These are phyloP conservation scores for Digitaria exilis DNA, from an alignment of 202 grass and related monocot species.

Conservation along the genomic window DNA sequence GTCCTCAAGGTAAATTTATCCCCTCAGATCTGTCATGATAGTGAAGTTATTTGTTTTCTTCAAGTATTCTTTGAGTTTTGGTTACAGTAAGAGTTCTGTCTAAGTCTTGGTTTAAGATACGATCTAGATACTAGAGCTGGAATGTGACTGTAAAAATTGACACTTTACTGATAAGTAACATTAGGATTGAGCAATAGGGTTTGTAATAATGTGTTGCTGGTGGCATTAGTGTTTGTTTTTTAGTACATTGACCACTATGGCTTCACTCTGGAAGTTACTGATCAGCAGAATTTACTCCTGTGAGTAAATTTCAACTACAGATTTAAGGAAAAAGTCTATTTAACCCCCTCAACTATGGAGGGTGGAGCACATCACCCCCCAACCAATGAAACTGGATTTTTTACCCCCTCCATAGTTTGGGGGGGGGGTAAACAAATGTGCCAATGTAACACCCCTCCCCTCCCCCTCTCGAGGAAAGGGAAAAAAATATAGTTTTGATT, in stretches of 20 bases:
- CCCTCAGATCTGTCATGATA: not conserved
- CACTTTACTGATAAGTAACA: not conserved
- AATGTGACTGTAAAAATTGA: not conserved
- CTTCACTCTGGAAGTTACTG: not conserved
- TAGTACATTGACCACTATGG: not conserved
- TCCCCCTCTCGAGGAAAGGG: too few relatives aligned
- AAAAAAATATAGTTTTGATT: too few relatives aligned
- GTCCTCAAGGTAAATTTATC: conserved; percentile 72
- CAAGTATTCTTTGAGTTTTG: not conserved
- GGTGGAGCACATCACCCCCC: too few relatives aligned
- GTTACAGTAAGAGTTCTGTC: conserved; percentile 9
- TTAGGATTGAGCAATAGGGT: not conserved
- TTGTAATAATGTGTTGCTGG: not conserved
- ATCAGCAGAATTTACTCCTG: not conserved
- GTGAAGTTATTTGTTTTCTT: not conserved
- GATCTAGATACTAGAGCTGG: conserved; percentile 12
- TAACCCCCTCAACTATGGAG: too few relatives aligned
- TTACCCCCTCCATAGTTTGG: too few relatives aligned
- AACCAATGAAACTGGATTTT: too few relatives aligned
- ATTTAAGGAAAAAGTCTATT: too few relatives aligned
- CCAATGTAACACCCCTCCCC: too few relatives aligned
- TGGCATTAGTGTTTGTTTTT: not conserved
- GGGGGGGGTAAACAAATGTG: too few relatives aligned
- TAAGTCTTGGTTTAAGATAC: not conserved
- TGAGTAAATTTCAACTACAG: not conserved